Percentiles rank a stretch among this genome's conserved stretches.
These are phyloP conservation scores for Saccharomycopsis oosterbeekiorum DNA, from an alignment of 805 yeast genomes.

Conservation along the genomic window DNA sequence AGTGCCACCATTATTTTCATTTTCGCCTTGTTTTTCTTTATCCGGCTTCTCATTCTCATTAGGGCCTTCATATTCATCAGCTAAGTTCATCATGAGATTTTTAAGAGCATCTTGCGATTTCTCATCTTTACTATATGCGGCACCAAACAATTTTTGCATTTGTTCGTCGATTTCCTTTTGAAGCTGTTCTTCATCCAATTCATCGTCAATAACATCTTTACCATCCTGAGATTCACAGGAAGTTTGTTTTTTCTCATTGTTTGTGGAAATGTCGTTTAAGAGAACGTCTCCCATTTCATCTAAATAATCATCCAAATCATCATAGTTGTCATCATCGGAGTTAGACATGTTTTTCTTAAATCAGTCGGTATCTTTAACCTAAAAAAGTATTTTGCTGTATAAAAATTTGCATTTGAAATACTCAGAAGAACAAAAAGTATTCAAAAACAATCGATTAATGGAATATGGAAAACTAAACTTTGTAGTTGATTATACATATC, in stretches of 20 bases:
- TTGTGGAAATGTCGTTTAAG: slow-evolving; percentile 27
- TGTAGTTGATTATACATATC: too few species aligned
- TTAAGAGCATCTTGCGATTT: slow-evolving; percentile 9
- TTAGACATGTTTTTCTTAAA: slow-evolving; percentile 1
- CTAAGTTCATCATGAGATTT: slow-evolving; percentile 11
- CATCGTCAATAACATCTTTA: slow-evolving; percentile 19
- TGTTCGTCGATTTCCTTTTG: slow-evolving; percentile 24
- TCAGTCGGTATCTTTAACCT: not conserved
- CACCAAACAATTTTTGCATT: slow-evolving; percentile 17
- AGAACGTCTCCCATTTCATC: slow-evolving; percentile 77
- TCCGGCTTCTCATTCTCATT: not conserved
- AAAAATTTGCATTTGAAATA: too few species aligned
- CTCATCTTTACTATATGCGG: slow-evolving; percentile 8
- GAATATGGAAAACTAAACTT: not conserved
- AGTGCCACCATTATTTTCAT: slow-evolving; percentile 31
- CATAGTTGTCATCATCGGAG: slow-evolving; percentile 39
- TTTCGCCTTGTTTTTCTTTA: not conserved
- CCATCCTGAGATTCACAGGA: not conserved
- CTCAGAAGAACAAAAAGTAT: not conserved
- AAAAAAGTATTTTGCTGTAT: not conserved
- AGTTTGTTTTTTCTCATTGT: slow-evolving; percentile 10
- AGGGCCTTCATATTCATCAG: slow-evolving; percentile 21
- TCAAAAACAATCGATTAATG: not conserved
- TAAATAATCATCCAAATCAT: slow-evolving; percentile 72
- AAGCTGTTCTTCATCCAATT: slow-evolving; percentile 29